Evolutionary conservation across 768 basidiomycete genomes (phyloP).

Genomic region (Antrodiella citrinella): DNA sequence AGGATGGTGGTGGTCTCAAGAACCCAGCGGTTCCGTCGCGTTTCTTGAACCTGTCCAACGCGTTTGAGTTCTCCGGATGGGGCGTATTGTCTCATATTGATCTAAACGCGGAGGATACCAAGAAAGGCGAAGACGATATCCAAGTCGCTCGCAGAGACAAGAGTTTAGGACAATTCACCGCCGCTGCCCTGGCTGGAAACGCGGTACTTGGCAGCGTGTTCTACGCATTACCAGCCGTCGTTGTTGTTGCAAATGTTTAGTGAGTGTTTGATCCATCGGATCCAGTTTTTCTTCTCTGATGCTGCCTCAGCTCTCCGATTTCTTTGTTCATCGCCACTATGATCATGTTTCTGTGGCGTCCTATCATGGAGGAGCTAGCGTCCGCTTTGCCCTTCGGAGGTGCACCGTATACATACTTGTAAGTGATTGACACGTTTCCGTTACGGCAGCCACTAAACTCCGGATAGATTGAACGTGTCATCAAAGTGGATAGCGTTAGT

Average conservation of each 20-base stretch:
- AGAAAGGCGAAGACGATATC: conserved; percentile 25
- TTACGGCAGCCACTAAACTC: conserved; percentile 4
- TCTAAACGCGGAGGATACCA: conserved; percentile 35
- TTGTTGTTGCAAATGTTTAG: conserved; percentile 56
- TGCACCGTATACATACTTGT: conserved; percentile 67
- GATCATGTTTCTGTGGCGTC: conserved; percentile 63
- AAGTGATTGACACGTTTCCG: conserved; percentile 13
- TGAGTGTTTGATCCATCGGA: conserved; percentile 24
- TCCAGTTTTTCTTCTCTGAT: not conserved
- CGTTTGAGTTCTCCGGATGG: conserved; percentile 72
- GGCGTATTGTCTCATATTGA: conserved; percentile 42
- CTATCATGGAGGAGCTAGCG: conserved; percentile 66
- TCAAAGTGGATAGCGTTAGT: conserved; percentile 54
- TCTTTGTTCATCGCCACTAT: conserved; percentile 56
- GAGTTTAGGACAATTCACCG: conserved; percentile 55
- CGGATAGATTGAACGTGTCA: conserved; percentile 50
- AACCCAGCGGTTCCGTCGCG: conserved; percentile 41
- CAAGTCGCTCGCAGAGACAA: conserved; percentile 21
- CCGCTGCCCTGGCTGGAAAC: conserved; percentile 60
- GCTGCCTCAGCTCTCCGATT: conserved; percentile 48
- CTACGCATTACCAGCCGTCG: conserved; percentile 61
- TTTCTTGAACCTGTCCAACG: conserved; percentile 51
- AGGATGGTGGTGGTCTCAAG: conserved; percentile 34
- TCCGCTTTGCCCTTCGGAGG: conserved; percentile 64
- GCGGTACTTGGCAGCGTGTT: conserved; percentile 62